A percentile compares a stretch with the other conserved stretches of the same genome.
Evolutionary conservation across 148 eudicot species (phyloP).

Genomic region (Heliosperma pusillum): DNA sequence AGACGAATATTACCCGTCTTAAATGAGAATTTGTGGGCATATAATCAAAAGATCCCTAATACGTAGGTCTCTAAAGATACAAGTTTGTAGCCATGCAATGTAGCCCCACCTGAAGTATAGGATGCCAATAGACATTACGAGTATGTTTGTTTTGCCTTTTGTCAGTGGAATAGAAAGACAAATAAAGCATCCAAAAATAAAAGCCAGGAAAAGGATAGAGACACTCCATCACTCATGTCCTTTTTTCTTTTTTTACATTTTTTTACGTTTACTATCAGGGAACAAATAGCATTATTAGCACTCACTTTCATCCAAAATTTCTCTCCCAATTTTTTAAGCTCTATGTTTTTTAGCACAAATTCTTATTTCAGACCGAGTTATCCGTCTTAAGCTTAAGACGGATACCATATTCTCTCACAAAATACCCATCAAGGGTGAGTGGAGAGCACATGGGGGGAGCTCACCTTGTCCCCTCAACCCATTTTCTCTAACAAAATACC

Average conservation of each 20-base stretch:
- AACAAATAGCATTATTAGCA: neutral
- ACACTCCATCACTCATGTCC: neutral
- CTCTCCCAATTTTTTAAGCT: too few relatives aligned
- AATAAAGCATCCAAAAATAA: neutral
- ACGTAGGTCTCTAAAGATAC: neutral
- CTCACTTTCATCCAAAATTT: conserved; percentile 10
- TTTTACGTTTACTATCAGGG: neutral
- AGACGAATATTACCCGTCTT: too few relatives aligned
- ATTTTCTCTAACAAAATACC: too few relatives aligned
- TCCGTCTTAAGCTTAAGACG: too few relatives aligned
- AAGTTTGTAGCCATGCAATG: neutral
- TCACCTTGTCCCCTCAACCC: too few relatives aligned
- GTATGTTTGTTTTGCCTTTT: neutral
- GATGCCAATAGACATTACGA: neutral
- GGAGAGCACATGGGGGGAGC: too few relatives aligned
- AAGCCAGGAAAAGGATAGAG: neutral
- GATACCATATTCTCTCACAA: too few relatives aligned
- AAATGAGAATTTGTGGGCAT: neutral
- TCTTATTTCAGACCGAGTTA: too few relatives aligned
- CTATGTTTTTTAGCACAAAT: too few relatives aligned
- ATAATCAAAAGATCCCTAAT: neutral
- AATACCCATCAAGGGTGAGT: too few relatives aligned
- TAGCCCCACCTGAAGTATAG: conserved; percentile 17
- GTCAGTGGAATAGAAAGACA: neutral
- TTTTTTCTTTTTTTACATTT: neutral